Base-by-base conservation (phyloP, 164 flowering plant genomes). In the Magnolia kwangsiensis region DNA sequence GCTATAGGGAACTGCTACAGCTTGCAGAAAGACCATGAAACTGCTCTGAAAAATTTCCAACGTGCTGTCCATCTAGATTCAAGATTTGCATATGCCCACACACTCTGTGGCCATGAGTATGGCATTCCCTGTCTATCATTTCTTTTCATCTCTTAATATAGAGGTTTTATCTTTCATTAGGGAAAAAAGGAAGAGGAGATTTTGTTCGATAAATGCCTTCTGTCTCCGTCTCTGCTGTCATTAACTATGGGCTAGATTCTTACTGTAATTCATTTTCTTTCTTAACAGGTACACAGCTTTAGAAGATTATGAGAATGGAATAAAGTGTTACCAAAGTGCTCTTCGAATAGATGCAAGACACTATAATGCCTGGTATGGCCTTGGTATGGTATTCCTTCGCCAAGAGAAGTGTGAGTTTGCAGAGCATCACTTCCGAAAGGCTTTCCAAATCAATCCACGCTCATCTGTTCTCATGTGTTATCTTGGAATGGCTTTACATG, bases 21-120 rank as follows among this genome's bases (percentile, higher is more conserved):
- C 87, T 88, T 92, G 88, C 98, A 91, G 85, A 96, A 96, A 81
- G 99, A 96, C 82, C 98, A 96, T 82, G 98, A 94, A 88, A 91
- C 94, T 74, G 99, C 98, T 76, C 81, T 96, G 65, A 96, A 94
- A 75, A 94, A 87, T 77, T 96, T 96, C 79, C 98, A 89, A 85
- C 92, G 98, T 75, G 94, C 98, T 51, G 92, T 92, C 75, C 92
- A 91, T 75, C 85, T 96, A 24, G 85, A 90, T 85, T 77, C 98
- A 79, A 92, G 87, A 86, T 94, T 93, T 84, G 87, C 98, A 68
- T 96, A 96, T 85, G 98, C 94, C 0, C 96, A 94, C 81, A 94
- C 99, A 50, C 92, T 96, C 67, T 96, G 99, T 77, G 99, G 98
- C 69, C 99, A 96, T 58, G 99, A 96, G 99, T 95, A 94, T 64